These are phyloP conservation scores for Yamadazyma triangularis DNA, from an alignment of 1,139 yeast species.

Conservation along the genomic window DNA sequence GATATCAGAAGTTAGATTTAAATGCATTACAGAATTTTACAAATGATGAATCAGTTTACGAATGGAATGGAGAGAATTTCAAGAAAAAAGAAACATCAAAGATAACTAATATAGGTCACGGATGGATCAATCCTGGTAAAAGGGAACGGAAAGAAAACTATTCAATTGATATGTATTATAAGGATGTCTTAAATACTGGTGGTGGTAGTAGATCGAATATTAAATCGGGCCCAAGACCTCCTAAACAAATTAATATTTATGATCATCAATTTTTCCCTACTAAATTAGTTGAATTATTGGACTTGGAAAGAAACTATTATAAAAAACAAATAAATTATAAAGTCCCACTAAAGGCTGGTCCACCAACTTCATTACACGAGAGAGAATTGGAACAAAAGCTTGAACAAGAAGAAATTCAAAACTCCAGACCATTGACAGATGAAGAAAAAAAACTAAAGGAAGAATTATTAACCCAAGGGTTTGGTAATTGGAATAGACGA, in stretches of 20 bases:
- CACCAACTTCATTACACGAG: constrained; percentile 36
- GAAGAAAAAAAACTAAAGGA: constrained; percentile 60
- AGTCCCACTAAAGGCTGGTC: constrained; percentile 45
- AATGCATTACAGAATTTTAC: constrained; percentile 75
- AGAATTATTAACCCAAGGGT: constrained; percentile 54
- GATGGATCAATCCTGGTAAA: constrained; percentile 72
- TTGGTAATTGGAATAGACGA: constrained; percentile 63
- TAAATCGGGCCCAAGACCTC: constrained; percentile 53
- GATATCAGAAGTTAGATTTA: constrained; percentile 62
- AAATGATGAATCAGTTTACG: constrained; percentile 64
- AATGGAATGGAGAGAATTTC: constrained; percentile 83
- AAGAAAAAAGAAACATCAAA: constrained; percentile 55
- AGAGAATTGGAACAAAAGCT: constrained; percentile 51
- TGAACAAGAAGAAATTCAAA: constrained; percentile 59
- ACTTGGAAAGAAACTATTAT: constrained; percentile 59
- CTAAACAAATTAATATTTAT: constrained; percentile 62
- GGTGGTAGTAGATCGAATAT: constrained; percentile 30
- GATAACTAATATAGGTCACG: constrained; percentile 39
- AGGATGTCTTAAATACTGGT: constrained; percentile 62
- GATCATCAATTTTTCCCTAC: constrained; percentile 74
- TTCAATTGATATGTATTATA: constrained; percentile 73
- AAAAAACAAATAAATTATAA: constrained; percentile 47
- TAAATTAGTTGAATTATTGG: constrained; percentile 56
- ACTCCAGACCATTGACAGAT: constrained; percentile 62
- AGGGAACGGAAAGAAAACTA: constrained; percentile 78